Percentiles rank a stretch among this genome's conserved stretches.
phyloP scores from a whole-genome alignment of 768 basidiomycete genomes.

The Porpolomopsis calyptriformis region DNA sequence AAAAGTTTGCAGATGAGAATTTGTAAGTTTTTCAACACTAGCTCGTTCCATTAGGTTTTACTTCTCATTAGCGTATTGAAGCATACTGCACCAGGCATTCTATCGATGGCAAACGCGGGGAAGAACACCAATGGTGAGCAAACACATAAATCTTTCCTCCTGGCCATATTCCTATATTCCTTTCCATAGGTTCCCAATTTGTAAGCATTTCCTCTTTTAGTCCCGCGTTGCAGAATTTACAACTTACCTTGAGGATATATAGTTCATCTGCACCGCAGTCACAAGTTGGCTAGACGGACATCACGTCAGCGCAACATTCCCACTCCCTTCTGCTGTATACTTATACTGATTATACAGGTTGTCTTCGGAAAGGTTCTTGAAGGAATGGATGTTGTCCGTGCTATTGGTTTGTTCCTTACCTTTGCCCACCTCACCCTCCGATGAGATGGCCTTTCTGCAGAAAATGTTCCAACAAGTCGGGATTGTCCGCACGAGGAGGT shows the following conservation, averaged over 20 bases:
- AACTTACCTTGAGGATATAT: slow-evolving; percentile 11
- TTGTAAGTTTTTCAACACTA: slow-evolving; percentile 44
- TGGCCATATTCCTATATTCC: slow-evolving; percentile 6
- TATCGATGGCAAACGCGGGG: slow-evolving; percentile 93
- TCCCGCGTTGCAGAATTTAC: slow-evolving; percentile 1
- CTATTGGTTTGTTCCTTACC: slow-evolving; percentile 48
- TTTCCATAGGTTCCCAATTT: slow-evolving; percentile 70
- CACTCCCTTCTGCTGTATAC: neutral
- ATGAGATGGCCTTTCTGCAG: slow-evolving; percentile 28
- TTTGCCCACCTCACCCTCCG: neutral
- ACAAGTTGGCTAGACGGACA: slow-evolving; percentile 88
- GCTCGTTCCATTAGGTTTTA: neutral
- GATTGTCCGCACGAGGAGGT: slow-evolving; percentile 68
- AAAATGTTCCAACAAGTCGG: slow-evolving; percentile 59
- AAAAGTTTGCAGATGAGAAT: slow-evolving; percentile 91
- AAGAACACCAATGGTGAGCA: slow-evolving; percentile 81
- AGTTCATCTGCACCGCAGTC: slow-evolving; percentile 88
- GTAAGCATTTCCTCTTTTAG: slow-evolving; percentile 33
- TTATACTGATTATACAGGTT: slow-evolving; percentile 36
- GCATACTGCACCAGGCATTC: slow-evolving; percentile 77
- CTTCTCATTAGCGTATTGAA: slow-evolving; percentile 68
- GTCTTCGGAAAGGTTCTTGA: slow-evolving; percentile 90
- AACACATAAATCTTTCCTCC: neutral
- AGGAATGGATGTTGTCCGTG: slow-evolving; percentile 77
- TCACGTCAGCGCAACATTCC: slow-evolving; percentile 43